A percentile compares a stretch with the other conserved stretches of the same genome.
Evolutionary conservation across 257 asterid genomes (phyloP).

Genomic region (Nemophila menziesii): DNA sequence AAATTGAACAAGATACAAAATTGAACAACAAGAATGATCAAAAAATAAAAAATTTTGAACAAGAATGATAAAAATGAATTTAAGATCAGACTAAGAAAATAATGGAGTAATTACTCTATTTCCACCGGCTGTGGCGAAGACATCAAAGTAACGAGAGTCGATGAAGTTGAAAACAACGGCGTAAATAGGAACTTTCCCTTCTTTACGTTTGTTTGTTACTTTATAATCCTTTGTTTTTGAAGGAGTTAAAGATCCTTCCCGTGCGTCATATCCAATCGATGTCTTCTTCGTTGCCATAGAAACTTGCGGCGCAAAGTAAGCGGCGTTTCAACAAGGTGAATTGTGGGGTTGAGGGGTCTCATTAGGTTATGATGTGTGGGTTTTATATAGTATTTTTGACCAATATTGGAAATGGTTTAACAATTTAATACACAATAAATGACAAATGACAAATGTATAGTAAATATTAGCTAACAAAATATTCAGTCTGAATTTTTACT

Average conservation of each 20-base stretch:
- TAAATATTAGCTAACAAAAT: too few species aligned
- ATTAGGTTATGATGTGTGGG: too few species aligned
- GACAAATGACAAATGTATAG: too few species aligned
- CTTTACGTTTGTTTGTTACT: conserved; percentile 83
- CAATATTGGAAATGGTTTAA: too few species aligned
- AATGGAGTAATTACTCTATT: conserved; percentile 37
- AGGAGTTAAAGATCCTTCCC: conserved; percentile 62
- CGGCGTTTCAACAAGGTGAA: too few species aligned
- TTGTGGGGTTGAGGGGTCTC: too few species aligned
- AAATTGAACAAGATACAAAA: neutral
- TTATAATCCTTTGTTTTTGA: conserved; percentile 73
- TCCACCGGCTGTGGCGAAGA: conserved; percentile 95
- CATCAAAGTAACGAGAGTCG: conserved; percentile 72
- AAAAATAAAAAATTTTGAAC: conserved; percentile 2
- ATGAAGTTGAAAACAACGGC: conserved; percentile 93
- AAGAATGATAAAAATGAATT: too few species aligned
- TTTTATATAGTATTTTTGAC: too few species aligned
- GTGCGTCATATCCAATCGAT: conserved; percentile 69
- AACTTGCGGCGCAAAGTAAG: neutral
- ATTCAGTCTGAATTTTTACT: too few species aligned
- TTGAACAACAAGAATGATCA: neutral
- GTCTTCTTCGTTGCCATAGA: conserved; percentile 37
- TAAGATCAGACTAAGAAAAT: too few species aligned
- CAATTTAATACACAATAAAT: too few species aligned
- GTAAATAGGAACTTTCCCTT: conserved; percentile 88